phyloP scores from a whole-genome alignment of 192 early-diverging fungal species.

The Spizellomyces punctatus region DNA sequence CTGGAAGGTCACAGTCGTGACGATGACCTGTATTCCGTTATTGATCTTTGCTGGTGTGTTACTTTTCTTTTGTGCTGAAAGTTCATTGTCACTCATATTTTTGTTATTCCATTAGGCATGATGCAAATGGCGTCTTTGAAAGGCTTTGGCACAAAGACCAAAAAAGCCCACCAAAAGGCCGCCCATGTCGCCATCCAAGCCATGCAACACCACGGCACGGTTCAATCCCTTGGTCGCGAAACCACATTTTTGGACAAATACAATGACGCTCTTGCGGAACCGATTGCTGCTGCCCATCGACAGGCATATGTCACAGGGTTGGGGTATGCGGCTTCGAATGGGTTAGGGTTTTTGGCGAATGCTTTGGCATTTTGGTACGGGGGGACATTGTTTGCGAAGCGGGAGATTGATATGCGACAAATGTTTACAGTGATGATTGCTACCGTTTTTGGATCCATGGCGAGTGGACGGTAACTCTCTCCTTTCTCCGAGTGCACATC shows the following conservation, averaged over 20 bases:
- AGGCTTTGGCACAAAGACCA: slow-evolving; percentile 29
- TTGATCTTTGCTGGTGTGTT: slow-evolving; percentile 51
- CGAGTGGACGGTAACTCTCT: neutral
- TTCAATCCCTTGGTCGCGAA: slow-evolving; percentile 29
- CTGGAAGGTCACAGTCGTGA: slow-evolving; percentile 81
- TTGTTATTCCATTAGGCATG: too few species aligned
- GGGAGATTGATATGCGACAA: slow-evolving; percentile 42
- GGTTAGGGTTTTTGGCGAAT: slow-evolving; percentile 26
- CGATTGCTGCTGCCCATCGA: slow-evolving; percentile 67
- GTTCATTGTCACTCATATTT: too few species aligned
- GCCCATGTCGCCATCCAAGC: slow-evolving; percentile 67
- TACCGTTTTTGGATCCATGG: slow-evolving; percentile 73
- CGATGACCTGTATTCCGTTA: slow-evolving; percentile 75
- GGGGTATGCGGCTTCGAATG: slow-evolving; percentile 39
- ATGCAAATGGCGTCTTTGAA: slow-evolving; percentile 33
- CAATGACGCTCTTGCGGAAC: slow-evolving; percentile 59
- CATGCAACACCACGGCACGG: slow-evolving; percentile 81
- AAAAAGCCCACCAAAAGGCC: slow-evolving; percentile 41
- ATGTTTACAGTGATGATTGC: slow-evolving; percentile 87
- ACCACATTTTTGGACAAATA: slow-evolving; percentile 53
- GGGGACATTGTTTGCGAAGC: slow-evolving; percentile 44
- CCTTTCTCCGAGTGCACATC: neutral
- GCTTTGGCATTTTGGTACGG: slow-evolving; percentile 57
- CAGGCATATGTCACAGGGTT: slow-evolving; percentile 50
- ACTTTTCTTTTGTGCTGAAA: slow-evolving; percentile 13